Evolutionary conservation across 2,329 filamentous ascomycete species (phyloP).

Genomic region (Aspergillus thermomutatus): DNA sequence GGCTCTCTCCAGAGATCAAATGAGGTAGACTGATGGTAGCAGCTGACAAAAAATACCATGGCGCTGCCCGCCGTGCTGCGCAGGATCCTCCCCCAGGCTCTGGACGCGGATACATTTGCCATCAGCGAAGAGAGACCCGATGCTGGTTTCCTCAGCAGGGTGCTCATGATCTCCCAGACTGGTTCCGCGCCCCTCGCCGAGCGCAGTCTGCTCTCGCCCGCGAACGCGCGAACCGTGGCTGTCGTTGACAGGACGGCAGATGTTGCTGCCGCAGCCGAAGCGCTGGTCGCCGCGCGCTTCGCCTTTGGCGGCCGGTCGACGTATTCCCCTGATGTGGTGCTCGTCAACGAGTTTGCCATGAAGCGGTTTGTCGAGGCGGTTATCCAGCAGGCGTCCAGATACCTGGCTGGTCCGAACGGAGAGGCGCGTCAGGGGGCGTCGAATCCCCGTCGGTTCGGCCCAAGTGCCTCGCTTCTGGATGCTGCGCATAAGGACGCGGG

Average conservation of each 20-base stretch:
- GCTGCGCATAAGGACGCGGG: constrained; percentile 25
- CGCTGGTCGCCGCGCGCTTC: constrained; percentile 54
- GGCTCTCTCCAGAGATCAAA: background rate
- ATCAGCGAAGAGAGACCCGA: constrained; percentile 36
- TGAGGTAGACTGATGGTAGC: background rate
- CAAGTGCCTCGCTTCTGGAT: constrained; percentile 16
- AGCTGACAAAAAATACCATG: constrained; percentile 26
- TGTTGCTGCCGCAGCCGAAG: constrained; percentile 50
- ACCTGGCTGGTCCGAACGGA: constrained; percentile 21
- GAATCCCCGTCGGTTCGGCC: constrained; percentile 12
- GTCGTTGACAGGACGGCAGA: constrained; percentile 61
- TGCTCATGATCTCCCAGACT: constrained; percentile 14
- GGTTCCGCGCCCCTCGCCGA: background rate
- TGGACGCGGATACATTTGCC: constrained; percentile 50
- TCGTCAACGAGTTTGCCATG: constrained; percentile 63
- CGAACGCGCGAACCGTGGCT: constrained; percentile 44
- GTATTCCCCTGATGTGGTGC: constrained; percentile 60
- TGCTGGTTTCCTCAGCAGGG: constrained; percentile 24
- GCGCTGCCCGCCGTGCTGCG: constrained; percentile 20
- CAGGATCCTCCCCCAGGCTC: constrained; percentile 23
- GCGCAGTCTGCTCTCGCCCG: constrained; percentile 26
- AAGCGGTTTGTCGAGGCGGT: constrained; percentile 53
- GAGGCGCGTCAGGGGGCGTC: constrained; percentile 14
- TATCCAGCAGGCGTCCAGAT: constrained; percentile 34
- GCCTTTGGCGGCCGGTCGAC: constrained; percentile 55